Base-by-base conservation (phyloP, 139 green algal species). In the Coccomyxa sp. region DNA sequence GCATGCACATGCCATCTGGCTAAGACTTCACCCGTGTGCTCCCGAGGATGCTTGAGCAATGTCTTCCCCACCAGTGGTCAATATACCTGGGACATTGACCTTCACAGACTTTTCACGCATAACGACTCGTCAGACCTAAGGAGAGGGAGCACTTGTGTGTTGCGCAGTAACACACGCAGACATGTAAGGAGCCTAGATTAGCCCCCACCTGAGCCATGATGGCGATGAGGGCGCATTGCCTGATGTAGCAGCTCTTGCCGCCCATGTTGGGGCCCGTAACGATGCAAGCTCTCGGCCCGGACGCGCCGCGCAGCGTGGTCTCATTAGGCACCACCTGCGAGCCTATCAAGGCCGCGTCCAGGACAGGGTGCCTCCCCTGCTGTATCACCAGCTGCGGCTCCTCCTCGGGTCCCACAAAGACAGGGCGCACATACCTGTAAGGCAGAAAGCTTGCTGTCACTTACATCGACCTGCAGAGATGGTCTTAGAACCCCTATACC, bases 191-290 rank as follows among this genome's bases (percentile, higher is more conserved):
- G n/a, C n/a, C n/a, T n/a, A n/a, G n/a, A n/a, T n/a, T n/a, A n/a
- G 24, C n/a, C 9, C 73, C 29, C 14, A 93, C 84, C 82, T 98
- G 95, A 1, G 95, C 95, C 90, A 99, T 90, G 74, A 98, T 89
- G 39, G 86, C 86, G 0, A 94, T 88, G 31, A 99, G 86, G 12
- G 89, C 92, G 22, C 71, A 88, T 39, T 88, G 81, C 24, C 90
- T 82, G 18, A 91, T 90, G 79, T 89, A 91, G 79, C 87, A 91
- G 36, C 73, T 88, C 89, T 97, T 97, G 82, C 93, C 94, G 39
- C 75, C 95, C 94, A 98, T 98, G 90, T 98, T 98, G 31, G 94
- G 94, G 0, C 94, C 93, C 0, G 89, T 96, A 44, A 96, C 78
- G 22, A 95, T 58, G 68, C 80, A 39, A 68, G 73, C 79, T 38